Evolutionary conservation across 768 basidiomycete genomes (phyloP).

Genomic region (Panaeolus cyanescens): DNA sequence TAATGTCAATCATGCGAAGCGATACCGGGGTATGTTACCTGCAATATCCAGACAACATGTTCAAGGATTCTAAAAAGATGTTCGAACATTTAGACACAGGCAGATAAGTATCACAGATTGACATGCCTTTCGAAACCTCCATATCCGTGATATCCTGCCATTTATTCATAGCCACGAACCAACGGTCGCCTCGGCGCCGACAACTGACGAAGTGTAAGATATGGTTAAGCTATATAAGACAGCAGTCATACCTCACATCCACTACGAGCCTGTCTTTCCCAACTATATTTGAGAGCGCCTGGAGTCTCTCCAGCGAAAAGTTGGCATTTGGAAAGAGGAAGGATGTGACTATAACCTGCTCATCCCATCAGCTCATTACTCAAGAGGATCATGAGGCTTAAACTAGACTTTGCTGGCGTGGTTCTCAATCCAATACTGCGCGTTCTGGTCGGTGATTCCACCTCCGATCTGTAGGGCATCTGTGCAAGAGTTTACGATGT

Average conservation of each 20-base stretch:
- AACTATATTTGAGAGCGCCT: conserved; percentile 58
- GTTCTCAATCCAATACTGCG: conserved; percentile 78
- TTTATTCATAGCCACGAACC: conserved; percentile 98
- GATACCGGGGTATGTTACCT: conserved; percentile 42
- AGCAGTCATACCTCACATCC: conserved; percentile 75
- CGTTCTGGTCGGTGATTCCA: conserved; percentile 84
- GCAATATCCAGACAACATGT: conserved; percentile 78
- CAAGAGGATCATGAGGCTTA: background rate
- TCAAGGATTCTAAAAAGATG: conserved; percentile 64
- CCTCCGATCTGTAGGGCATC: conserved; percentile 91
- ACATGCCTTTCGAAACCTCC: conserved; percentile 80
- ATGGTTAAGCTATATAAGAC: background rate
- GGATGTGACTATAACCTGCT: conserved; percentile 95
- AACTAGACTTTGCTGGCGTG: conserved; percentile 82
- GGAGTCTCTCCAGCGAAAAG: conserved; percentile 76
- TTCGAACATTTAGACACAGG: background rate
- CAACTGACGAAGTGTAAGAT: conserved; percentile 54
- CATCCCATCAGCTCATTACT: background rate
- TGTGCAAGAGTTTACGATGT: conserved; percentile 27
- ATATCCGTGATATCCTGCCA: conserved; percentile 98
- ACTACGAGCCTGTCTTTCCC: conserved; percentile 91
- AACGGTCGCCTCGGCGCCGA: conserved; percentile 69
- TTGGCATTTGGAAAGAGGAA: conserved; percentile 86
- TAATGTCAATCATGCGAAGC: background rate
- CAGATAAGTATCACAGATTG: background rate